Base-by-base conservation (phyloP, 345 rosid species). In the Geranium brycei region DNA sequence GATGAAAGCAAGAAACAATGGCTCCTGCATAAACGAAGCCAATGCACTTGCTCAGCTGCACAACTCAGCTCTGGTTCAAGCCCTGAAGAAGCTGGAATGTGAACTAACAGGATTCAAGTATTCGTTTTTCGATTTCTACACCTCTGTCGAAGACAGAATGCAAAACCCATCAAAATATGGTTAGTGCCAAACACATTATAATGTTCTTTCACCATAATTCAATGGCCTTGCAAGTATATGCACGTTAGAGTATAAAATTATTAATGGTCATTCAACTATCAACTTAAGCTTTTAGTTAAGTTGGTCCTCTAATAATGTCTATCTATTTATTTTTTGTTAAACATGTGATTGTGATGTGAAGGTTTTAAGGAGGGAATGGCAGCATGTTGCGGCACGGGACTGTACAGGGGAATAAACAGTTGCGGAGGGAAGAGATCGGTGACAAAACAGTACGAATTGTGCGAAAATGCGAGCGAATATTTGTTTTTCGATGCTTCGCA, bases 51-150 rank as follows among this genome's bases (percentile, higher is more conserved):
- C 67, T 19, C 31, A 64, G 51, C 17, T 72, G 3, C 82, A 81
- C 67, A 71, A 81, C 17, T 47, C 32, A 23, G 74, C 61, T 58
- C 53, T 78, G 28, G 28, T 68, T 4, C 30, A 65, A n/a, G 62
- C 38, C 23, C 64, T 74, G 13, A 19, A 57, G 7, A 65, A 62
- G 31, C 62, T 78, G 0, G 32, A 71, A 47, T 28, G 7, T 10
- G 58, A 77, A 15, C 74, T 80, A 2, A 18, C n/a, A 30, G 81
- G 86, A 40, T 73, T 80, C 65, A 72, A 63, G 30, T 80, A 77
- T 38, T 64, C 74, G 11, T 53, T 67, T 57, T 69, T 73, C 5
- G 76, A 78, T 61, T 64, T 23, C 41, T 74, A 73, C 41, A 30
- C 70, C n/a, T 17, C 76, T 15, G n/a, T 15, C 16, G 19, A 13